A percentile compares a stretch with the other conserved stretches of the same genome.
These are phyloP conservation scores for Harrya chromipes DNA, from an alignment of 768 basidiomycete species.

Conservation along the genomic window DNA sequence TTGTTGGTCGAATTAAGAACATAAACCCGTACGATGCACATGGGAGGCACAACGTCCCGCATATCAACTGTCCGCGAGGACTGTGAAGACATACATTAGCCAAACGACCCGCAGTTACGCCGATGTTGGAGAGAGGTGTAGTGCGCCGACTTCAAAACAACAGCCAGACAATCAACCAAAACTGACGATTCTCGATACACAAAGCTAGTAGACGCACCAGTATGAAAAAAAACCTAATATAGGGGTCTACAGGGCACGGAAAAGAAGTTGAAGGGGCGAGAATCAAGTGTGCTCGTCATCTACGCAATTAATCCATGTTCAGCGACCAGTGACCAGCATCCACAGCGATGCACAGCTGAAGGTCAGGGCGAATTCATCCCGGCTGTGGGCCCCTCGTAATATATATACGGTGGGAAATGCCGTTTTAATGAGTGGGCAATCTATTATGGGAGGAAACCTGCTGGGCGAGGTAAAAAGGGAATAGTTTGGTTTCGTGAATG, in stretches of 20 bases:
- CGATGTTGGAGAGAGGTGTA: not conserved
- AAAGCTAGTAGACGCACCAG: conserved; percentile 9
- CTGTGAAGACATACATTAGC: not conserved
- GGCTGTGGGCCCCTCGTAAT: not conserved
- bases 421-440: not conserved
- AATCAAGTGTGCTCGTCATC: not conserved
- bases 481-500: not conserved
- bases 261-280: not conserved
- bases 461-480: no score
- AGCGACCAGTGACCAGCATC: not conserved
- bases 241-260: not conserved
- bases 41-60: not conserved
- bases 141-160: not conserved
- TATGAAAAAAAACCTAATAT: not conserved
- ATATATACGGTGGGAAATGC: conserved; percentile 12
- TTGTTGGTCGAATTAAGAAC: not conserved
- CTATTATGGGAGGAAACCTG: not conserved
- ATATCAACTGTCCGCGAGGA: not conserved
- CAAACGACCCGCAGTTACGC: not conserved
- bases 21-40: not conserved
- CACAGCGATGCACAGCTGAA: not conserved
- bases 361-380: not conserved
- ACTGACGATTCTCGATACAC: not conserved
- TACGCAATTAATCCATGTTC: not conserved
- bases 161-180: not conserved